Evolutionary conservation across 2,329 filamentous ascomycete genomes (phyloP).

Genomic region (Aspergillus japonicus): DNA sequence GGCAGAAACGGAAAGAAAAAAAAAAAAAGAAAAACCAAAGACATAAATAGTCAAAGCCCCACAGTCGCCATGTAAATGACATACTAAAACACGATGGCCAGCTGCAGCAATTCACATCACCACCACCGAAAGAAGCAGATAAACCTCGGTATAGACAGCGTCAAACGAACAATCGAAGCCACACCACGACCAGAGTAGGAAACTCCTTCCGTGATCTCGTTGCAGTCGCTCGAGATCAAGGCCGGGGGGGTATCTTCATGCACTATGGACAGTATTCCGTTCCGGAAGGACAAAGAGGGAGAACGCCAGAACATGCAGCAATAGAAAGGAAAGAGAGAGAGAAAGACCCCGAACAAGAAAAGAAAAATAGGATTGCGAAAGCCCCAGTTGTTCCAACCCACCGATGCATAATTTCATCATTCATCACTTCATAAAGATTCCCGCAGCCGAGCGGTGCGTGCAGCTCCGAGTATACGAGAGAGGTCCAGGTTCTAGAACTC

Average conservation of each 20-base stretch:
- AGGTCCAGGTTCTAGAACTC: slow-evolving; percentile 21
- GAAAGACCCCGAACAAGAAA: slow-evolving; percentile 16
- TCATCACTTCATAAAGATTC: slow-evolving; percentile 37
- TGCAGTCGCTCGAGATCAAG: slow-evolving; percentile 25
- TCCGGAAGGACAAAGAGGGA: slow-evolving; percentile 14
- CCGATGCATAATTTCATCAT: slow-evolving; percentile 38
- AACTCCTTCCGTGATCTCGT: slow-evolving; percentile 26
- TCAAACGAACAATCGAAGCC: slow-evolving; percentile 20
- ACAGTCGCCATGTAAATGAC: slow-evolving; percentile 7
- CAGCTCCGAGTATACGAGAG: slow-evolving; percentile 18
- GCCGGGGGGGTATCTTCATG: slow-evolving; percentile 37
- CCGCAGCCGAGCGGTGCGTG: slow-evolving; percentile 18
- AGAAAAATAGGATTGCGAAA: slow-evolving; percentile 21
- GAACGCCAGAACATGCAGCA: slow-evolving; percentile 33
- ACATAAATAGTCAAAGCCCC: background rate
- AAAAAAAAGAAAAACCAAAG: background rate
- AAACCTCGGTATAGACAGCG: slow-evolving; percentile 15
- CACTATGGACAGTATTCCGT: slow-evolving; percentile 31
- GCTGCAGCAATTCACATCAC: background rate
- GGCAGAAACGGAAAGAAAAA: background rate
- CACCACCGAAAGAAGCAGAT: background rate
- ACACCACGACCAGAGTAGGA: slow-evolving; percentile 26
- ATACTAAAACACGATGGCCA: slow-evolving; percentile 25
- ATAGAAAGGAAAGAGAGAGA: slow-evolving; percentile 14
- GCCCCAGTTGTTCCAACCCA: slow-evolving; percentile 21